Conservation (phyloP, 116 monocot genomes). For the Dioscorea cayenensis region DNA sequence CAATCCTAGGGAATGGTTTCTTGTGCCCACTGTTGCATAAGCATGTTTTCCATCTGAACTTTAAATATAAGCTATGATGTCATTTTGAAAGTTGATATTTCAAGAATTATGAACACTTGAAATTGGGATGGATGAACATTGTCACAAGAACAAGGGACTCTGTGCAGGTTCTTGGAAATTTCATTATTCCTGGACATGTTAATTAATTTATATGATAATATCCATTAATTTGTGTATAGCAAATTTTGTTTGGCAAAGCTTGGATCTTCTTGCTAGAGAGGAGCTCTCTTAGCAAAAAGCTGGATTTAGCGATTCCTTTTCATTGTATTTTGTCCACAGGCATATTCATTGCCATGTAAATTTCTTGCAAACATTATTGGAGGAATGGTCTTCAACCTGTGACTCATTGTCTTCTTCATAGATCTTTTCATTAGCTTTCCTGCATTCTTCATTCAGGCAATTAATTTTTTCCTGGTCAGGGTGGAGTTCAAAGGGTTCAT, state of each 20-base stretch:
- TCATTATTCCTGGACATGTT: neutral
- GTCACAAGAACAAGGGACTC: neutral
- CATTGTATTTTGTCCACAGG: neutral
- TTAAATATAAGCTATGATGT: too few relatives aligned
- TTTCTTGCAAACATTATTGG: neutral
- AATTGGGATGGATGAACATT: too few relatives aligned
- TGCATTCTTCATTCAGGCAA: neutral
- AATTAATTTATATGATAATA: neutral
- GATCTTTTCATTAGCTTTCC: neutral
- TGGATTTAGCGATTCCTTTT: neutral
- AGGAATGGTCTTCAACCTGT: neutral
- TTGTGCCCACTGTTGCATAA: too few relatives aligned
- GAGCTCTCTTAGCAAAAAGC: neutral
- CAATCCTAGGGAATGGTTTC: too few relatives aligned
- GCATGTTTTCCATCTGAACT: too few relatives aligned
- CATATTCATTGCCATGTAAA: neutral
- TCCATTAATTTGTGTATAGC: neutral
- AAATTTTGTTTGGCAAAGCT: neutral
- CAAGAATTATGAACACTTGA: too few relatives aligned
- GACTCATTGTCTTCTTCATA: neutral
- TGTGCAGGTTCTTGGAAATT: neutral
- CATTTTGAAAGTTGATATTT: too few relatives aligned
- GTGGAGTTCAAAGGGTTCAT: slow-evolving; percentile 96
- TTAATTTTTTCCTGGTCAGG: slow-evolving; percentile 30
- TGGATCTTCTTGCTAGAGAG: neutral